Evolutionary conservation across 805 yeast genomes (phyloP).

Genomic region (Candida railenensis): DNA sequence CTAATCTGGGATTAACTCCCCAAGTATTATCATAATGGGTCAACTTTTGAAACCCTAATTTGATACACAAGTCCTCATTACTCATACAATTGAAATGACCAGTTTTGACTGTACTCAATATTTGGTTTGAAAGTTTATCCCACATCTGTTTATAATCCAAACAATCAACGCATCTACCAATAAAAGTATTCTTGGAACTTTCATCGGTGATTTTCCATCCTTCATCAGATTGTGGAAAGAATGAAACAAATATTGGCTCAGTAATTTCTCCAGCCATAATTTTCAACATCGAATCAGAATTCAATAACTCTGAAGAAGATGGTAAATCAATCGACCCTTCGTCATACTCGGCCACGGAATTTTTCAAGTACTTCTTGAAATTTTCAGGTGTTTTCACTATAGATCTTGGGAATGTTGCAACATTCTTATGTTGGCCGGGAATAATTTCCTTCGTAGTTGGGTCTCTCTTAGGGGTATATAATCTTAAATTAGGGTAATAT

Average conservation of each 20-base stretch:
- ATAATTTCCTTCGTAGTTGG: conserved; percentile 20
- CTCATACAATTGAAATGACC: conserved; percentile 63
- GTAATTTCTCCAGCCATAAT: conserved; percentile 50
- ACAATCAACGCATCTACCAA: conserved; percentile 46
- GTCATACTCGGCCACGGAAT: conserved; percentile 48
- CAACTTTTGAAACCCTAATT: conserved; percentile 45
- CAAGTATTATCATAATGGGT: conserved; percentile 7
- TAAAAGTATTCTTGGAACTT: conserved; percentile 34
- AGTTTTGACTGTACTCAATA: conserved; percentile 36
- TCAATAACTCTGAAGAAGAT: conserved; percentile 39
- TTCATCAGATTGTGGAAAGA: conserved; percentile 59
- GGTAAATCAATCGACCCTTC: conserved; percentile 37
- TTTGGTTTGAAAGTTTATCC: conserved; percentile 54
- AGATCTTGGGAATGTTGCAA: conserved; percentile 47
- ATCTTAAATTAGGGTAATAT: conserved; percentile 68
- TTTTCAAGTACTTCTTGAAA: conserved; percentile 52
- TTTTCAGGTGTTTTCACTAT: conserved; percentile 47
- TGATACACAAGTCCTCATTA: conserved; percentile 49
- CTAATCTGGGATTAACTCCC: conserved; percentile 37
- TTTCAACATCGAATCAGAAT: conserved; percentile 42
- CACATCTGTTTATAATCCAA: conserved; percentile 53
- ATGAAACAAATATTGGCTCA: conserved; percentile 57
- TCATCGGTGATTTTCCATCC: conserved; percentile 33
- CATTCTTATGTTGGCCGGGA: conserved; percentile 27
- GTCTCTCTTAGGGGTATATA: conserved; percentile 60